Evolutionary conservation across 2,329 filamentous ascomycete species (phyloP), one percentile per base, ranked within the genome.

Genomic region (Fusarium decemcellulare): DNA sequence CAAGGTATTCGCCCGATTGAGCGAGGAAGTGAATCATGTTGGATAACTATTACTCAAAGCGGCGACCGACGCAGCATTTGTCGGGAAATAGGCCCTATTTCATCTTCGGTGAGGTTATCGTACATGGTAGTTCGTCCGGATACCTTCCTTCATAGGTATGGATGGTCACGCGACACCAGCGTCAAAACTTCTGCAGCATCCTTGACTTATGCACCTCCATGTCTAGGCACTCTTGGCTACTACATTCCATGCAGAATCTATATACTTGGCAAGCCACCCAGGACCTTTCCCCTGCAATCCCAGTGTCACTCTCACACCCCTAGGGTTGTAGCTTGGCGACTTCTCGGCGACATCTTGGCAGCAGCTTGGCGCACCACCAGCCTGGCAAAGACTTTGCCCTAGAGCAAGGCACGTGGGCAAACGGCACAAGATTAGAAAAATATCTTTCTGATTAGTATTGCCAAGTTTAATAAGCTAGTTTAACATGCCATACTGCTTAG

Each of bases 221-320:
- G 8, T 27, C 34, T 15, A 16, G 14, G 27, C 14, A 9, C 3
- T 39, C 37, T 69, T 69, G 61, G 61, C 47, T 32, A 10, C 42
- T 14, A 40, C 18, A 14, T 18, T 23, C 5, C 18, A 27, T 11
- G 12, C 18, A 23, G 5, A 36, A 56, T 52, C 30, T 30, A 30
- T 43, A 5, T 12, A 29, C 61, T 62, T 65, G 65, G 65, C 55
- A 53, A 40, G 18, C 32, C 44, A 10, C 30, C 30, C 9, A 5
- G 18, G 11, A 8, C 27, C 37, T 54, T 68, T 12, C 9, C 27
- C 27, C 39, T 9, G 14, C 36, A 10, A 54, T 54, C n/a, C 14
- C 18, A 32, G 27, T 43, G 51, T 51, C 65, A 27, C 32, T n/a
- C 30, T 40, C 23, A 46, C 30, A 34, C 48, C 39, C 40, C 53